A percentile compares a stretch with the other conserved stretches of the same genome.
Evolutionary conservation across 2,329 filamentous ascomycete species (phyloP).

Genomic region (Neoascochyta sp.): DNA sequence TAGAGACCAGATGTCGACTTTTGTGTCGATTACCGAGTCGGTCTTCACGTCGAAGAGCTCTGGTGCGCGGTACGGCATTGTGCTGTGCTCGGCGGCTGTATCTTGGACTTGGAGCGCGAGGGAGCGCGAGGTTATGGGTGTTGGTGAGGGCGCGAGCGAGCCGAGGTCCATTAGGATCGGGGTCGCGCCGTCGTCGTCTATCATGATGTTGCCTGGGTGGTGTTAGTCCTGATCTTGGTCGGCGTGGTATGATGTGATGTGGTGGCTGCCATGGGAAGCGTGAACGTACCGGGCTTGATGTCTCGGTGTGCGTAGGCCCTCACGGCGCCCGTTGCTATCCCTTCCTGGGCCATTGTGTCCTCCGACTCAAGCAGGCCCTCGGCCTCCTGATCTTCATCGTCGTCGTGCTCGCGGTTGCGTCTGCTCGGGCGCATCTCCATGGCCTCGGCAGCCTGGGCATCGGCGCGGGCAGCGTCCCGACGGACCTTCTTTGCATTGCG

Average conservation of each 20-base stretch:
- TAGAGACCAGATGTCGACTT: slow-evolving; percentile 96
- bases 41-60: slow-evolving; percentile 98
- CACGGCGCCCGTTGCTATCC: slow-evolving; percentile 63
- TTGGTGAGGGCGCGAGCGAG: slow-evolving; percentile 81
- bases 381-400: slow-evolving; percentile 70
- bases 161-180: slow-evolving; percentile 98
- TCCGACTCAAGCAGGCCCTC: slow-evolving; percentile 81
- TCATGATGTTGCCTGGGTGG: slow-evolving; percentile 89
- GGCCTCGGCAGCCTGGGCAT: slow-evolving; percentile 46
- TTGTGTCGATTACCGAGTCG: slow-evolving; percentile 85
- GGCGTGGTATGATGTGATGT: not conserved
- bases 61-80: slow-evolving; percentile 96
- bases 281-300: slow-evolving; percentile 82
- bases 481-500: slow-evolving; percentile 55
- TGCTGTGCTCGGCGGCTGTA: slow-evolving; percentile 90
- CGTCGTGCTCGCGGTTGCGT: slow-evolving; percentile 46
- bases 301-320: slow-evolving; percentile 91
- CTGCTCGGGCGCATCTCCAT: slow-evolving; percentile 44
- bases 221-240: slow-evolving; percentile 7
- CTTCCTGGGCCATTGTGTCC: slow-evolving; percentile 63
- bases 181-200: slow-evolving; percentile 79
- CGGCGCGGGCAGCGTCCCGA: slow-evolving; percentile 54
- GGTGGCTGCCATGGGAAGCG: too few relatives aligned
- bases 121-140: slow-evolving; percentile 83
- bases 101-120: slow-evolving; percentile 91